Percentiles rank a stretch among this genome's conserved stretches.
Evolutionary conservation across 768 basidiomycete species (phyloP).

Genomic region (Gloeostereum incarnatum): DNA sequence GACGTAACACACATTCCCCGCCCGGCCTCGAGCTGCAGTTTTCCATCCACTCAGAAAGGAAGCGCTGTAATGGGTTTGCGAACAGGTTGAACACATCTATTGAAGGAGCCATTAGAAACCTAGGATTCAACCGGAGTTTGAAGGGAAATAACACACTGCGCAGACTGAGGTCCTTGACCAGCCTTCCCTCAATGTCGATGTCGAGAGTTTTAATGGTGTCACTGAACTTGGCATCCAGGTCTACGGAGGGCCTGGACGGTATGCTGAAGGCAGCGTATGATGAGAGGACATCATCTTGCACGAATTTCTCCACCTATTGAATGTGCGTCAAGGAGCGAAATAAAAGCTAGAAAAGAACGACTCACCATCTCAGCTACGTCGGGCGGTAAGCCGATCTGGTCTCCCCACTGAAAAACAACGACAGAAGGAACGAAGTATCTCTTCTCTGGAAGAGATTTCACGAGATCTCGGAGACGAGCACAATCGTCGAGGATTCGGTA

Average conservation of each 20-base stretch:
- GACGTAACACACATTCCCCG: no score
- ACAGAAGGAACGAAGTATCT: constrained; percentile 58
- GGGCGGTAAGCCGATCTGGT: constrained; percentile 21
- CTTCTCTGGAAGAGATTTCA: constrained; percentile 40
- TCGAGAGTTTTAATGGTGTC: constrained; percentile 27
- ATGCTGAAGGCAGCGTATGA: constrained; percentile 38
- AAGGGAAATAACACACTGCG: constrained; percentile 26
- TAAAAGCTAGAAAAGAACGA: constrained; percentile 3
- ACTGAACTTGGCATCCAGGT: constrained; percentile 49
- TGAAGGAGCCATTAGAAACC: constrained; percentile 6
- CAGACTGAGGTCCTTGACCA: constrained; percentile 36
- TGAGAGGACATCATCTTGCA: constrained; percentile 29
- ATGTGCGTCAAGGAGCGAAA: constrained; percentile 2
- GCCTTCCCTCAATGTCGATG: constrained; percentile 50
- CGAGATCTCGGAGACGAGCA: constrained; percentile 54
- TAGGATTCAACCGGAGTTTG: not conserved
- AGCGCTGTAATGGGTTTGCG: constrained; percentile 25
- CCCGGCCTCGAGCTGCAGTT: no score
- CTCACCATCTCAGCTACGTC: constrained; percentile 60
- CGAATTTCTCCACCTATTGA: constrained; percentile 38
- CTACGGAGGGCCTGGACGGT: constrained; percentile 35
- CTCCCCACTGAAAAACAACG: constrained; percentile 51
- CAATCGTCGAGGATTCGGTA: constrained; percentile 68
- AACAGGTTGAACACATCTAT: constrained; percentile 32
- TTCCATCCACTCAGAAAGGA: constrained; percentile 37